Conservation (phyloP, 2,329 filamentous ascomycete species). For the Tolypocladium paradoxum region DNA sequence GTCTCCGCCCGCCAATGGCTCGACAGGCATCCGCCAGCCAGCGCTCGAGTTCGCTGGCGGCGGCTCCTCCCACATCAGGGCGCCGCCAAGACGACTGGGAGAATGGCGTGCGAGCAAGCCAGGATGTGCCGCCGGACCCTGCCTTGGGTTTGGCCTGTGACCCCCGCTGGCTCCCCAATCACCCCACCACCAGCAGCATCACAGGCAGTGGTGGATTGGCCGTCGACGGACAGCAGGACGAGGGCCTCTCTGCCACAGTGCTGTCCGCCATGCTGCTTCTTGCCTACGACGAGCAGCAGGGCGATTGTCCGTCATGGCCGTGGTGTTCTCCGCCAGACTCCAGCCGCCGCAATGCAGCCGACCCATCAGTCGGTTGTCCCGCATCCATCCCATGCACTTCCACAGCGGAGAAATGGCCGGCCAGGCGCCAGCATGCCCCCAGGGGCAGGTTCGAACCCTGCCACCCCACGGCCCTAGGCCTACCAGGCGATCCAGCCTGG, state of each 20-base stretch:
- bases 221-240: not conserved
- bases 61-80: not conserved
- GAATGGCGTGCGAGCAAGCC: slow-evolving; percentile 1
- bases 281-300: not conserved
- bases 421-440: not conserved
- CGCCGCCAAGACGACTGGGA: not conserved
- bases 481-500: slow-evolving; percentile 1
- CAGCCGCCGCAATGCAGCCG: not conserved
- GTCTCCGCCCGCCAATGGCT: not conserved
- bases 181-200: slow-evolving; percentile 1
- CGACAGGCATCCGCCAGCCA: not conserved
- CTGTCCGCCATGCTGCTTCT: not conserved
- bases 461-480: not conserved
- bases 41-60: not conserved
- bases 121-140: not conserved
- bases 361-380: not conserved
- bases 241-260: not conserved
- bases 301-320: not conserved
- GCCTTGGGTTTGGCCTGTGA: not conserved
- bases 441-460: not conserved
- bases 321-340: not conserved
- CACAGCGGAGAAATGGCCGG: not conserved
- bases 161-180: not conserved
- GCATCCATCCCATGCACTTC: not conserved
- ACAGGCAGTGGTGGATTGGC: not conserved